These are phyloP conservation scores for Dispira simplex DNA, from an alignment of 192 early-diverging fungal species.

Conservation along the genomic window DNA sequence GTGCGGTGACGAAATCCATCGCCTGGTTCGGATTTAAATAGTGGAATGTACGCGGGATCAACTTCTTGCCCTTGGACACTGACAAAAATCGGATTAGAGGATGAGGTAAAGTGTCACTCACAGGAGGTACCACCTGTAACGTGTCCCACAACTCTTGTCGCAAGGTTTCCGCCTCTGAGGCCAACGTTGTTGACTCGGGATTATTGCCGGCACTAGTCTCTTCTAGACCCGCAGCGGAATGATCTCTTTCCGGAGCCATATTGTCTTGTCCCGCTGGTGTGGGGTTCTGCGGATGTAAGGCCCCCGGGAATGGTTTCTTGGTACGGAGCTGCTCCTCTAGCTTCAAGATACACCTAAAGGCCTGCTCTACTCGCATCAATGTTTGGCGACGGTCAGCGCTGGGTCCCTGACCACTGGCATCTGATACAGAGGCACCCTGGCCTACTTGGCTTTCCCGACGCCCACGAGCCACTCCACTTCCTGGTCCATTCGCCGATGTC, in stretches of 20 bases:
- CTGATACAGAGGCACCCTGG: constrained; percentile 15
- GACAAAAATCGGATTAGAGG: constrained; percentile 77
- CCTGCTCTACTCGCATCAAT: constrained; percentile 59
- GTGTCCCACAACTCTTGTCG: constrained; percentile 20
- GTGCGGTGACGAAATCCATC: constrained; percentile 54
- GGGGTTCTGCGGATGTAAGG: too few relatives aligned
- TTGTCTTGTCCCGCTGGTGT: too few relatives aligned
- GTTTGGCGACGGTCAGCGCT: constrained; percentile 33
- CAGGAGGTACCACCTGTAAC: constrained; percentile 25
- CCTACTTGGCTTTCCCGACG: not conserved
- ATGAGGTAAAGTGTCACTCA: constrained; percentile 44
- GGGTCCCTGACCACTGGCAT: constrained; percentile 17
- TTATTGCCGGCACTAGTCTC: constrained; percentile 13
- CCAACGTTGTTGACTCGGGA: not conserved
- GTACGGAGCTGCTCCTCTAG: constrained; percentile 74
- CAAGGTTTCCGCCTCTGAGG: not conserved
- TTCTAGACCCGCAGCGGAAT: too few relatives aligned
- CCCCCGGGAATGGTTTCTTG: constrained; percentile 29
- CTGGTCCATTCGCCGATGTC: not conserved
- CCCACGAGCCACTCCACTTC: too few relatives aligned
- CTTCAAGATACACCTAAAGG: constrained; percentile 60
- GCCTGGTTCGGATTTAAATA: constrained; percentile 65
- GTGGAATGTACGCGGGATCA: constrained; percentile 70
- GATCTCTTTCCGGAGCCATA: too few relatives aligned
- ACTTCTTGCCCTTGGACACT: constrained; percentile 75